Evolutionary conservation across 2,329 filamentous ascomycete species (phyloP).

Genomic region (Lecanosticta acicola): DNA sequence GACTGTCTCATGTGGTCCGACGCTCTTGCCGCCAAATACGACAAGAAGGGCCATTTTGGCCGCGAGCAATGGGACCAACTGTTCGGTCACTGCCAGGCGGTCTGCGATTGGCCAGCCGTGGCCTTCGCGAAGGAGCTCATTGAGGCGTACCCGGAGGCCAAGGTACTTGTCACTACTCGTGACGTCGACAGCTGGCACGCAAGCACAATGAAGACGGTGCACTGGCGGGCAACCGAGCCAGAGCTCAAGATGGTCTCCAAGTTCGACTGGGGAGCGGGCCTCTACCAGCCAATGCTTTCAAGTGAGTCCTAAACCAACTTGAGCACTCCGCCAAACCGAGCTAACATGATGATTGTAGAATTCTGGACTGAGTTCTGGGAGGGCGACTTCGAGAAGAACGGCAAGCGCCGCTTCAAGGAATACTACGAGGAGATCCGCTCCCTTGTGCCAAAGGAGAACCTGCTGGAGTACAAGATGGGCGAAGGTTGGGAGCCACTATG

Average conservation of each 20-base stretch:
- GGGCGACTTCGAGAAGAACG: constrained; percentile 59
- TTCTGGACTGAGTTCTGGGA: constrained; percentile 66
- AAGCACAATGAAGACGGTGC: constrained; percentile 61
- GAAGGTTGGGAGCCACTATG: constrained; percentile 52
- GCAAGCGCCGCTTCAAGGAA: constrained; percentile 57
- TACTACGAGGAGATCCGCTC: constrained; percentile 51
- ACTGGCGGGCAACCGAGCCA: constrained; percentile 61
- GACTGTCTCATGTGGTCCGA: constrained; percentile 67
- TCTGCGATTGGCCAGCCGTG: constrained; percentile 64
- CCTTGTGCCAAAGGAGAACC: constrained; percentile 44
- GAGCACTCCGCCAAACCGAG: too few relatives aligned
- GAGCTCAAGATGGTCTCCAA: constrained; percentile 53
- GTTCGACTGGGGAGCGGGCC: constrained; percentile 58
- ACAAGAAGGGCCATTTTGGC: constrained; percentile 57
- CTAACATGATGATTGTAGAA: too few relatives aligned
- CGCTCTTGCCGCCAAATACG: constrained; percentile 58
- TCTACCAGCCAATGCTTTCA: constrained; percentile 65
- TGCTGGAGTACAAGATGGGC: constrained; percentile 51
- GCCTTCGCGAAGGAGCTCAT: constrained; percentile 66
- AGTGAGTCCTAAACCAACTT: constrained; percentile 37
- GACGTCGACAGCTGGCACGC: constrained; percentile 61
- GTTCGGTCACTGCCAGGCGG: constrained; percentile 58
- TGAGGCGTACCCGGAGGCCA: constrained; percentile 66
- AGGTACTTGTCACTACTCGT: constrained; percentile 62
- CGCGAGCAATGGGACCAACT: constrained; percentile 65